Base-by-base conservation (phyloP, 106 monocot species). In the Cymbidium sinense region DNA sequence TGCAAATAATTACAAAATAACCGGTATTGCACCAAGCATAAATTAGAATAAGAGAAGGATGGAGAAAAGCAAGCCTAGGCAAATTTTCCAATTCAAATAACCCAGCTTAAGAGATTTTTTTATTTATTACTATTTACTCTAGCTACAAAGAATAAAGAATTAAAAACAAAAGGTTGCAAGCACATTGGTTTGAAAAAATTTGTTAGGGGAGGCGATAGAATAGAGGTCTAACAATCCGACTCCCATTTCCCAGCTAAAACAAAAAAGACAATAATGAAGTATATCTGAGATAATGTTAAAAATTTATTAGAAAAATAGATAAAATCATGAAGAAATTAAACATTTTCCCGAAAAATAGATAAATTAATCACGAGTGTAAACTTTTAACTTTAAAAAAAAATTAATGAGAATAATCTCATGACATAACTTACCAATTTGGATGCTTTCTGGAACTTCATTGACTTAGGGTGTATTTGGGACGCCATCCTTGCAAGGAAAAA, bases 391-490 rank as follows among this genome's bases (percentile, higher is more conserved):
- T 7, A 67, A 33, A 33, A 67, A n/a, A 8, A 23, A 67, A 33
- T 13, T 33, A 67, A 67, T 67, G 13, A 67, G 33, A 21, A 58
- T n/a, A 67, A 67, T 10, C 2, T 31, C 31, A 17, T 31, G 3
- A 33, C 31, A 15, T 25, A 67, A 23, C 67, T 67, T 67, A 67
- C 67, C 31, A 67, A 67, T 67, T 67, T 67, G 4, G 67, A 67
- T 33, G 67, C 29, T 67, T 58, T 58, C 58, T 58, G n/a, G 23
- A 67, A 15, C 67, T 64, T 64, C 28, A 33, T 67, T 33, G 25
- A 17, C 5, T 67, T 67, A 67, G 67, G 33, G 31, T 29, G 67
- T 13, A 67, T 31, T 67, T 67, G 31, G 4, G 15, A 29, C 12
- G 29, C 67, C 67, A 67, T 67, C 65, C 31, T 67, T 67, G 33